Percentiles rank a stretch among this genome's conserved stretches.
Conservation (phyloP, 2,329 filamentous ascomycete genomes). For the Colletotrichum musicola region DNA sequence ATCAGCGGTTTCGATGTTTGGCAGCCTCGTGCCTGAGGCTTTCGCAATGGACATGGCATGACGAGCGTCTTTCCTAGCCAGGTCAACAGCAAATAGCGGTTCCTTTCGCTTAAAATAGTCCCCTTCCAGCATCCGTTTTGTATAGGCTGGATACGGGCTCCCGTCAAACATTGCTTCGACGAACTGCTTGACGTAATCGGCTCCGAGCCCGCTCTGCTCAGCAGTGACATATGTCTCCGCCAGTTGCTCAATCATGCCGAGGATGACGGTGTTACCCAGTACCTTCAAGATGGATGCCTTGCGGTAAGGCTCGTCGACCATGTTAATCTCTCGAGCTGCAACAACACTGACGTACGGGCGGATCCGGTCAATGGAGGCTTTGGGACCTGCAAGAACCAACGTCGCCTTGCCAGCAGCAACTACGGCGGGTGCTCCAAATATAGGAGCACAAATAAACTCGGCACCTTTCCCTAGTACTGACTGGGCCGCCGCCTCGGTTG, state of each 20-base stretch:
- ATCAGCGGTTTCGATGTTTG: conserved; percentile 75
- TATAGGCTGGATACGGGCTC: conserved; percentile 77
- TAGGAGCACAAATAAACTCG: conserved; percentile 78
- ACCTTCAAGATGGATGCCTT: conserved; percentile 81
- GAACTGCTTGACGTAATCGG: conserved; percentile 76
- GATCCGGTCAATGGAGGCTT: conserved; percentile 70
- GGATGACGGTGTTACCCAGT: conserved; percentile 87
- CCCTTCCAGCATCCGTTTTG: conserved; percentile 78
- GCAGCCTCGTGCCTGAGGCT: conserved; percentile 71
- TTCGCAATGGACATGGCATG: conserved; percentile 79
- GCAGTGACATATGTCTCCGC: conserved; percentile 83
- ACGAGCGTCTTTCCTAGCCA: conserved; percentile 84
- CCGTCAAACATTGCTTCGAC: conserved; percentile 82
- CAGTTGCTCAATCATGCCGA: conserved; percentile 85
- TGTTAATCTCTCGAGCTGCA: conserved; percentile 78
- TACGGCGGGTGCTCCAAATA: conserved; percentile 80
- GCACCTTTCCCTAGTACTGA: conserved; percentile 70
- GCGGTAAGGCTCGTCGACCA: conserved; percentile 75
- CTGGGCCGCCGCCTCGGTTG: conserved; percentile 75
- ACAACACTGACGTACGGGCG: conserved; percentile 80
- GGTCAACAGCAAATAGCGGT: conserved; percentile 85
- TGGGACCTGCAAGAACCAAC: conserved; percentile 78
- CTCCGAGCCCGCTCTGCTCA: conserved; percentile 83
- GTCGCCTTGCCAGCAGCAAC: conserved; percentile 79
- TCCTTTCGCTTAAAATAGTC: conserved; percentile 82